phyloP scores from a whole-genome alignment of 2,329 filamentous ascomycete species.

The Diaporthe sp. region DNA sequence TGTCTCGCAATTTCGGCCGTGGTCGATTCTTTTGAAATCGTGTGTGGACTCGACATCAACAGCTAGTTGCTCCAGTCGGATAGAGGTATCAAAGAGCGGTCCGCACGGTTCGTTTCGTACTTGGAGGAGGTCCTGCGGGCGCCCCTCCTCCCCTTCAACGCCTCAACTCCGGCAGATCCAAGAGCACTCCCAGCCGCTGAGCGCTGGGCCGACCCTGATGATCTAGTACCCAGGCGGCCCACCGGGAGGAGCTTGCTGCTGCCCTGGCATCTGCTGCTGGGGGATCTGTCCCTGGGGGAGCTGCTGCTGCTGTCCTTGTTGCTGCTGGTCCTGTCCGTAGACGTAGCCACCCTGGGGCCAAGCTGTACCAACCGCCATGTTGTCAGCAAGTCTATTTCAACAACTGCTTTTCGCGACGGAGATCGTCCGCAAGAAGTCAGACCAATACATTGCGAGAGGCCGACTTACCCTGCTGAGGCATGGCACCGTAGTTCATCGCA shows the following conservation, averaged over 20 bases:
- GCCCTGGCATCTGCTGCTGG: slow-evolving; percentile 48
- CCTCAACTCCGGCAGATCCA: slow-evolving; percentile 27
- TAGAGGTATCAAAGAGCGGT: slow-evolving; percentile 19
- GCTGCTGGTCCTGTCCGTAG: slow-evolving; percentile 50
- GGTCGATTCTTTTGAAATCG: slow-evolving; percentile 20
- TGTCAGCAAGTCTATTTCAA: background rate
- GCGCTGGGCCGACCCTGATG: background rate
- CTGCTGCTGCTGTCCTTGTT: slow-evolving; percentile 52
- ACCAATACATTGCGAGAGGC: background rate
- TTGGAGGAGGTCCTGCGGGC: background rate
- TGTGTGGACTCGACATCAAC: slow-evolving; percentile 23
- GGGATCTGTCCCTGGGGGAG: slow-evolving; percentile 32
- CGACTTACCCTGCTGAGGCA: slow-evolving; percentile 54
- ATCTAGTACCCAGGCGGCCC: slow-evolving; percentile 38
- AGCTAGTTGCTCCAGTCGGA: slow-evolving; percentile 8
- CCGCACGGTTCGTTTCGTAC: slow-evolving; percentile 6
- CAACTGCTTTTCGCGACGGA: background rate
- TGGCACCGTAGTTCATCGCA: slow-evolving; percentile 56
- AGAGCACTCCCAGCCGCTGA: slow-evolving; percentile 14
- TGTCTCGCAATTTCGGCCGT: slow-evolving; percentile 17
- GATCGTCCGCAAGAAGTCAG: background rate
- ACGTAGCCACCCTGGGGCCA: slow-evolving; percentile 49
- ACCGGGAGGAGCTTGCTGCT: slow-evolving; percentile 37
- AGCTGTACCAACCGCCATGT: slow-evolving; percentile 47
- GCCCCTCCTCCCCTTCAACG: background rate